phyloP scores from a whole-genome alignment of 2,329 filamentous ascomycete genomes.

The Blastomyces silverae region DNA sequence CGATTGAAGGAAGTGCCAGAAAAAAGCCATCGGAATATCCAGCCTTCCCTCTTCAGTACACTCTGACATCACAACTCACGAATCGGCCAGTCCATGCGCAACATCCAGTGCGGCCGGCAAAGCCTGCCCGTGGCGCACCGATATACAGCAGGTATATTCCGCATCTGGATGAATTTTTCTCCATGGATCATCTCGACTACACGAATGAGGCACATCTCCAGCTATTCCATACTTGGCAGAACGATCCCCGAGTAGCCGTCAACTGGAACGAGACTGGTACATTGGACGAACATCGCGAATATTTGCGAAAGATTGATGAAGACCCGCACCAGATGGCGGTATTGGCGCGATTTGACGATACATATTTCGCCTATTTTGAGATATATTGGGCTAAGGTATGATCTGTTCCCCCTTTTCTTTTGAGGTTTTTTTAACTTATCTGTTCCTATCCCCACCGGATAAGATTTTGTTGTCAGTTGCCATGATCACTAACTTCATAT shows the following conservation, averaged over 20 bases:
- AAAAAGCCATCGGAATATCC: constrained; percentile 28
- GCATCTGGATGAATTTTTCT: constrained; percentile 68
- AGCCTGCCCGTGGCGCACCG: constrained; percentile 62
- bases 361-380: constrained; percentile 70
- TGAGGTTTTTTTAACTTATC: background rate
- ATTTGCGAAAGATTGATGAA: constrained; percentile 60
- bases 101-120: constrained; percentile 65
- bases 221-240: constrained; percentile 74
- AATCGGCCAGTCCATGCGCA: constrained; percentile 51
- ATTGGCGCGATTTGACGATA: constrained; percentile 64
- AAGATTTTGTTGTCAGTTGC: constrained; percentile 1
- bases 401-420: constrained; percentile 13
- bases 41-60: constrained; percentile 30
- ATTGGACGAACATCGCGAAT: constrained; percentile 65
- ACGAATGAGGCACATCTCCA: constrained; percentile 56
- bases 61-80: constrained; percentile 46
- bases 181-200: constrained; percentile 67
- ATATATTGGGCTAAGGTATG: constrained; percentile 66
- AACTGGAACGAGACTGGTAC: constrained; percentile 77
- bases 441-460: background rate
- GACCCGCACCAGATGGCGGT: constrained; percentile 67
- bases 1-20: constrained; percentile 29
- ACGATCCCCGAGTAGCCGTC: constrained; percentile 70
- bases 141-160: constrained; percentile 75
- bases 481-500: background rate